phyloP scores from a whole-genome alignment of 148 eudicot species.

The Vaccinium myrtillus region DNA sequence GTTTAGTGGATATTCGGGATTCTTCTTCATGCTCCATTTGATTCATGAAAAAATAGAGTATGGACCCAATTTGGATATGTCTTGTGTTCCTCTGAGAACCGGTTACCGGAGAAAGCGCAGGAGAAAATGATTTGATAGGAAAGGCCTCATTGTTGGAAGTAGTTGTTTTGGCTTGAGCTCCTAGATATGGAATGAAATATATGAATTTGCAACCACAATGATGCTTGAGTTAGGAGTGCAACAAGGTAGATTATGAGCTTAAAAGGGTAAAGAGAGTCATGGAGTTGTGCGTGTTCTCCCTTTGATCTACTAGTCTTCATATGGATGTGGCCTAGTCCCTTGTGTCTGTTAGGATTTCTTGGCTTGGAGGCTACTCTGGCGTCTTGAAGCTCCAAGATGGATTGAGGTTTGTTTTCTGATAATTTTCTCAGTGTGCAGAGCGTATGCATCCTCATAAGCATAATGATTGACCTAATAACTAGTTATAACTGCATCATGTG shows the following conservation, averaged over 20 bases:
- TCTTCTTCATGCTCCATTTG: constrained; percentile 11
- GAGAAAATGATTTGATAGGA: background rate
- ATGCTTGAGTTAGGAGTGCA: background rate
- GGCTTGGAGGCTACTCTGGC: background rate
- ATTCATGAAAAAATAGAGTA: background rate
- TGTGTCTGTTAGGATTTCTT: background rate
- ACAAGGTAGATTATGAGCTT: background rate
- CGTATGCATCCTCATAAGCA: background rate
- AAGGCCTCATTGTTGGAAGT: background rate
- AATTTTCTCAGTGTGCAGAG: background rate
- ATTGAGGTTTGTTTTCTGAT: background rate
- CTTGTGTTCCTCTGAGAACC: background rate
- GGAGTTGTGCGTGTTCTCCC: background rate
- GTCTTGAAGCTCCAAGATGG: background rate
- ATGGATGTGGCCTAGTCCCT: background rate
- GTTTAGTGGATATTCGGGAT: background rate
- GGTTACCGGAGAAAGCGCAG: background rate
- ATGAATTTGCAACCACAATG: background rate
- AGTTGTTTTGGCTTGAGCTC: background rate
- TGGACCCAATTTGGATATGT: background rate
- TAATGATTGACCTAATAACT: background rate
- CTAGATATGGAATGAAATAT: background rate
- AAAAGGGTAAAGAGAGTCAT: background rate
- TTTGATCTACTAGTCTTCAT: background rate
- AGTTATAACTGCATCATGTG: background rate